Conservation (phyloP, 2,329 filamentous ascomycete genomes). For the Penicillium vulpinum region DNA sequence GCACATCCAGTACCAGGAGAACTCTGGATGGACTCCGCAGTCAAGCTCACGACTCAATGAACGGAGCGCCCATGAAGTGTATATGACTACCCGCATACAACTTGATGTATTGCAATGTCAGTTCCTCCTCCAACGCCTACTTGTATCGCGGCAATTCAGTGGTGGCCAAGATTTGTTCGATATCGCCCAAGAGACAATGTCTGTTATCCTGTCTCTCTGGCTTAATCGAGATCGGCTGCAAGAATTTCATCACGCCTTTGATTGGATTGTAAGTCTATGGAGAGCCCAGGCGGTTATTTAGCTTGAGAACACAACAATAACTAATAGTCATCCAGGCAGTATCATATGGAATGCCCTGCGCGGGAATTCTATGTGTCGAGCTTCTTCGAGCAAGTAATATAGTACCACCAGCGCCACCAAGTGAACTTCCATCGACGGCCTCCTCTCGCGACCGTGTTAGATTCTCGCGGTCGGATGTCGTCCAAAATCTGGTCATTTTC, state of each 20-base stretch:
- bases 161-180: not conserved
- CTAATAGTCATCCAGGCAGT: not conserved
- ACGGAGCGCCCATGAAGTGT: not conserved
- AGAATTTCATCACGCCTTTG: not conserved
- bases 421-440: not conserved
- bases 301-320: not conserved
- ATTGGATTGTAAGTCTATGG: not conserved
- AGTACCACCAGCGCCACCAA: not conserved
- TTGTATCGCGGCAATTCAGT: not conserved
- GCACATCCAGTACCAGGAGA: not conserved
- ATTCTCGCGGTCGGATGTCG: not conserved
- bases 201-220: slow-evolving; percentile 1
- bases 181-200: not conserved
- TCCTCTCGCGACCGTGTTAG: not conserved
- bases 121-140: not conserved
- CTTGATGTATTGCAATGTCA: slow-evolving; percentile 2
- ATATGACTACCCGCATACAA: not conserved
- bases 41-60: not conserved
- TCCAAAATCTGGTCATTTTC: not conserved
- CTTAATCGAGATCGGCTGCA: not conserved
- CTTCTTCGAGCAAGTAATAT: not conserved
- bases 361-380: not conserved
- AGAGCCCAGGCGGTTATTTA: not conserved
- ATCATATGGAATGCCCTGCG: not conserved
- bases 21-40: not conserved